Conservation (phyloP, 2,329 filamentous ascomycete genomes). For the Apiospora kogelbergensis region DNA sequence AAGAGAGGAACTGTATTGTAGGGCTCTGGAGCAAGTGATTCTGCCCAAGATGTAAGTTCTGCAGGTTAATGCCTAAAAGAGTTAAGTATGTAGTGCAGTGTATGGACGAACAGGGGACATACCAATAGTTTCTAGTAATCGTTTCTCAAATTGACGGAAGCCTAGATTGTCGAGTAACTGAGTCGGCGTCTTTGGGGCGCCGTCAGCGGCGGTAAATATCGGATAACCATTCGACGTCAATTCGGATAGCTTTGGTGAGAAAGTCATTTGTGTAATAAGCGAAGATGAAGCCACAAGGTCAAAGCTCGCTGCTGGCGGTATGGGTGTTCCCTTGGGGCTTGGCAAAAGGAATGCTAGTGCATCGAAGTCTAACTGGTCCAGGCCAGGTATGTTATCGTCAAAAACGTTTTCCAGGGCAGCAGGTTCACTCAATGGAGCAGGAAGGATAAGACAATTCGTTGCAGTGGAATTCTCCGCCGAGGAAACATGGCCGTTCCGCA, state of each 20-base stretch:
- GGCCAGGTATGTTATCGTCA: too few relatives aligned
- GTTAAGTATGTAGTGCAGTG: background rate
- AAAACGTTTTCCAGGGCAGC: background rate
- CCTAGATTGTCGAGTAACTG: background rate
- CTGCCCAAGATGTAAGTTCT: background rate
- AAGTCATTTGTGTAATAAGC: background rate
- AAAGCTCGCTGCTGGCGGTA: background rate
- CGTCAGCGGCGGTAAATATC: background rate
- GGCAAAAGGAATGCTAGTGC: background rate
- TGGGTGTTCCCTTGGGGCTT: background rate
- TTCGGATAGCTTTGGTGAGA: background rate
- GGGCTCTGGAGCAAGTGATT: background rate
- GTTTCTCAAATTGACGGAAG: background rate
- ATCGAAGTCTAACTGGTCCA: too few relatives aligned
- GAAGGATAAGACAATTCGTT: background rate
- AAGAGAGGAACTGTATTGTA: background rate
- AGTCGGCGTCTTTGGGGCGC: background rate
- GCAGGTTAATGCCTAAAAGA: background rate
- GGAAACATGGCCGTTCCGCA: background rate
- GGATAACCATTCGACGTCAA: background rate
- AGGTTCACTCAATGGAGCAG: background rate
- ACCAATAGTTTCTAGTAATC: background rate
- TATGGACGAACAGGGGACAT: background rate
- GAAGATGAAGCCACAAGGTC: background rate
- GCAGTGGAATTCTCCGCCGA: background rate